A percentile compares a stretch with the other conserved stretches of the same genome.
Evolutionary conservation across 2,329 filamentous ascomycete genomes (phyloP).

Genomic region (Trichoderma arundinaceum): DNA sequence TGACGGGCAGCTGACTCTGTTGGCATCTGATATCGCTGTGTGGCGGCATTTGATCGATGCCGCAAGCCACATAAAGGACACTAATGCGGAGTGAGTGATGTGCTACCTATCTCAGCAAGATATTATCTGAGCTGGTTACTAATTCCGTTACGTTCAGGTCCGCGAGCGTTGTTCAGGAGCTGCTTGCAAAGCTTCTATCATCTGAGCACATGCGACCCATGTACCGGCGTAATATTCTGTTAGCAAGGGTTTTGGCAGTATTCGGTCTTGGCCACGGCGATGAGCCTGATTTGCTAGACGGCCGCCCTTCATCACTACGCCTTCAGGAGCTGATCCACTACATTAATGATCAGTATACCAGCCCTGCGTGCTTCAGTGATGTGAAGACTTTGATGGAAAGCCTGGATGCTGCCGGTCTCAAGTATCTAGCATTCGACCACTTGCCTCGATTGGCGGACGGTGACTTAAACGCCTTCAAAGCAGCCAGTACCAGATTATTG

Average conservation of each 20-base stretch:
- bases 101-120: neutral
- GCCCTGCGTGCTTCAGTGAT: slow-evolving; percentile 54
- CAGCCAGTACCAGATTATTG: slow-evolving; percentile 44
- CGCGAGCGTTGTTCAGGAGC: slow-evolving; percentile 37
- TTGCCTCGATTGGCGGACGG: slow-evolving; percentile 43
- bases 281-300: slow-evolving; percentile 40
- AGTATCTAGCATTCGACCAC: slow-evolving; percentile 48
- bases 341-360: slow-evolving; percentile 45
- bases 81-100: slow-evolving; percentile 44
- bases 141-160: slow-evolving; percentile 31
- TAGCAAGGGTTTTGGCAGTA: slow-evolving; percentile 48
- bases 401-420: slow-evolving; percentile 50
- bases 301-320: slow-evolving; percentile 41
- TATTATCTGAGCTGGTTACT: too few species aligned
- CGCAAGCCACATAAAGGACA: slow-evolving; percentile 43
- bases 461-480: slow-evolving; percentile 35
- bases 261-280: slow-evolving; percentile 45
- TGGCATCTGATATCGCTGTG: slow-evolving; percentile 53
- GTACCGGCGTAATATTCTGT: slow-evolving; percentile 48
- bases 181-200: slow-evolving; percentile 43
- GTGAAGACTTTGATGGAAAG: slow-evolving; percentile 52
- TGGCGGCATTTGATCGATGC: slow-evolving; percentile 51
- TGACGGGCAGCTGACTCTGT: slow-evolving; percentile 46
- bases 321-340: slow-evolving; percentile 46
- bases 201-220: slow-evolving; percentile 45